A percentile compares a stretch with the other conserved stretches of the same genome.
These are phyloP conservation scores for Didymosphaeria variabile DNA, from an alignment of 2,329 filamentous ascomycete genomes.

Conservation along the genomic window DNA sequence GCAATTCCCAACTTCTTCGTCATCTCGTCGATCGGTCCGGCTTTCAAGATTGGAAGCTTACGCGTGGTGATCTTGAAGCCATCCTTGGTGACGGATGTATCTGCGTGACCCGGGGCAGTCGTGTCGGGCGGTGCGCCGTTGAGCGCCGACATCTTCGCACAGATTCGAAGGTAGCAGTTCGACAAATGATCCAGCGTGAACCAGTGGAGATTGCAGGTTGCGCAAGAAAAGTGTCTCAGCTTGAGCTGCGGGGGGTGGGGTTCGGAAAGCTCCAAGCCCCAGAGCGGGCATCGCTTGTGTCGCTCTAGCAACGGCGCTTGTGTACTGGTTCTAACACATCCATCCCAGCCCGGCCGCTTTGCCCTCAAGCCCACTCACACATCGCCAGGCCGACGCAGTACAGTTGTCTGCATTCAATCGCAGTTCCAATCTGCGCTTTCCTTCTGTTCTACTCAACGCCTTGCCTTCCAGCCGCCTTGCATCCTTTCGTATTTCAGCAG, in stretches of 20 bases:
- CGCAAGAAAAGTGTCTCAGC: slow-evolving; percentile 3
- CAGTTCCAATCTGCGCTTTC: slow-evolving; percentile 16
- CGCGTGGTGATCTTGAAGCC: slow-evolving; percentile 80
- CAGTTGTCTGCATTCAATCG: slow-evolving; percentile 15
- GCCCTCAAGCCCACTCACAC: slow-evolving; percentile 14
- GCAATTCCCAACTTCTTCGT: slow-evolving; percentile 81
- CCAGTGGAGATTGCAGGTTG: slow-evolving; percentile 18
- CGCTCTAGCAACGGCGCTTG: slow-evolving; percentile 25
- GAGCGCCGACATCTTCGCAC: slow-evolving; percentile 35
- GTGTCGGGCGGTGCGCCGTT: slow-evolving; percentile 47
- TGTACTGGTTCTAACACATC: slow-evolving; percentile 22
- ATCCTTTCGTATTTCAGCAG: slow-evolving; percentile 21
- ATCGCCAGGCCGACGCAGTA: slow-evolving; percentile 14
- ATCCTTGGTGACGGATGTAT: slow-evolving; percentile 47
- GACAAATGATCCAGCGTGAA: slow-evolving; percentile 14
- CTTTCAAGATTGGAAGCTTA: slow-evolving; percentile 94
- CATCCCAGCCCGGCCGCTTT: slow-evolving; percentile 6
- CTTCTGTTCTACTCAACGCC: slow-evolving; percentile 22
- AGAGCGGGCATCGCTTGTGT: slow-evolving; percentile 12
- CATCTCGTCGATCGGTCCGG: slow-evolving; percentile 88
- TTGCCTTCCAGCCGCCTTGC: slow-evolving; percentile 20
- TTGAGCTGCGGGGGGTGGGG: slow-evolving; percentile 13
- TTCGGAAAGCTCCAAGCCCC: slow-evolving; percentile 12
- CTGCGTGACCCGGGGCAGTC: slow-evolving; percentile 42
- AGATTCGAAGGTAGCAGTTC: slow-evolving; percentile 5